Percentiles rank a stretch among this genome's conserved stretches.
phyloP scores from a whole-genome alignment of 108 stramenopile genomes.

The Skeletonema costatum region DNA sequence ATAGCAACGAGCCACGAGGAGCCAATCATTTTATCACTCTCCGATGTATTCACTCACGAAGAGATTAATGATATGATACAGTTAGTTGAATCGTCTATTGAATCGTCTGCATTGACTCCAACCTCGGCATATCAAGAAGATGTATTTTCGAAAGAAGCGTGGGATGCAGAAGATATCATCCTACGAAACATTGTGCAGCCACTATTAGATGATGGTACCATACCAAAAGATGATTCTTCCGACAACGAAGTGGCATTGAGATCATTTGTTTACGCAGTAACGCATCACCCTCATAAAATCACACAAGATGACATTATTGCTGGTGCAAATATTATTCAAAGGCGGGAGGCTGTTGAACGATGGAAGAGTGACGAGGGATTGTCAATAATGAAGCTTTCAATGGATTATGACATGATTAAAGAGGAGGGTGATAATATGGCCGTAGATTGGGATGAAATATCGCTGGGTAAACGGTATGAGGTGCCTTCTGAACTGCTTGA shows the following conservation, averaged over 20 bases:
- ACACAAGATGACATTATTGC: background rate
- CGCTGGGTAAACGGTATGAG: background rate
- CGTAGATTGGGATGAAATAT: background rate
- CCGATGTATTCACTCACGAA: background rate
- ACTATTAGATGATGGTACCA: background rate
- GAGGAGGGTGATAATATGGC: background rate
- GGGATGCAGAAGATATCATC: background rate
- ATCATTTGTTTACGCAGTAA: background rate
- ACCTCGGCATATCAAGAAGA: slow-evolving; percentile 6
- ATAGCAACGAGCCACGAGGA: background rate
- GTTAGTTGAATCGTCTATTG: background rate
- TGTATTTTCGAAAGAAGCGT: background rate
- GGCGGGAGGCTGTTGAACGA: slow-evolving; percentile 2
- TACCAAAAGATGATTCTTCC: background rate
- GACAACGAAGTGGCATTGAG: background rate
- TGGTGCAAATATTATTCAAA: slow-evolving; percentile 8
- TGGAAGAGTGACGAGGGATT: slow-evolving; percentile 6
- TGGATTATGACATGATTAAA: background rate
- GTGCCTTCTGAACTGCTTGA: background rate
- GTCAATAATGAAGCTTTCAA: background rate
- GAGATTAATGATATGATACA: background rate
- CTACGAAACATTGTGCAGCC: background rate
- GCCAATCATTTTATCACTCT: background rate
- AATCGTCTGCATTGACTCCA: background rate
- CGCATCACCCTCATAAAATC: background rate